Evolutionary conservation across 2,329 filamentous ascomycete genomes (phyloP).

Genomic region (Fusarium musae): DNA sequence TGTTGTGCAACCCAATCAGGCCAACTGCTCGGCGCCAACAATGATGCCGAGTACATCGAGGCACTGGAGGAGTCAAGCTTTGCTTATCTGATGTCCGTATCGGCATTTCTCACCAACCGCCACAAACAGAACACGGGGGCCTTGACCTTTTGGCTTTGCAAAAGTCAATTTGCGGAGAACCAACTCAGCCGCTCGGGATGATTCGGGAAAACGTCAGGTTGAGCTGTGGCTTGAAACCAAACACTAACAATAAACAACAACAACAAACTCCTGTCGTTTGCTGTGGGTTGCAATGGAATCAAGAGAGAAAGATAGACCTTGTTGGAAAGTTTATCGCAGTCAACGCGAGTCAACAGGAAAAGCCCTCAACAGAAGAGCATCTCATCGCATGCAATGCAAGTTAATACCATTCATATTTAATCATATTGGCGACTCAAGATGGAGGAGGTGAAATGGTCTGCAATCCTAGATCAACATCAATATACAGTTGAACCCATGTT

Average conservation of each 20-base stretch:
- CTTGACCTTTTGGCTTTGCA: not conserved
- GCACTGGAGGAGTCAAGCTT: not conserved
- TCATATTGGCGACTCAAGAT: not conserved
- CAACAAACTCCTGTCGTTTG: not conserved
- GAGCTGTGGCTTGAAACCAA: not conserved
- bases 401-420: not conserved
- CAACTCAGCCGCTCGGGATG: not conserved
- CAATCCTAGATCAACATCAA: not conserved
- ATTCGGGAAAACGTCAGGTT: not conserved
- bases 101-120: not conserved
- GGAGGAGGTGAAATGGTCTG: fast-evolving
- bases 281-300: fast-evolving
- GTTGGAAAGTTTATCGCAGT: not conserved
- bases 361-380: not conserved
- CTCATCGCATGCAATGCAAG: not conserved
- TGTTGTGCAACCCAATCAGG: not conserved
- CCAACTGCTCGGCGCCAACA: not conserved
- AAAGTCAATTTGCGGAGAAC: not conserved
- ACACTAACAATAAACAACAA: not conserved
- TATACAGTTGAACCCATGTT: fast-evolving
- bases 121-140: not conserved
- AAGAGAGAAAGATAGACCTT: not conserved
- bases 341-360: not conserved
- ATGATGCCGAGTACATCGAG: not conserved
- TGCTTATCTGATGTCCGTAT: not conserved